Evolutionary conservation across 495 filamentous ascomycete species (phyloP).

Genomic region (Elaphomyces granulatus): DNA sequence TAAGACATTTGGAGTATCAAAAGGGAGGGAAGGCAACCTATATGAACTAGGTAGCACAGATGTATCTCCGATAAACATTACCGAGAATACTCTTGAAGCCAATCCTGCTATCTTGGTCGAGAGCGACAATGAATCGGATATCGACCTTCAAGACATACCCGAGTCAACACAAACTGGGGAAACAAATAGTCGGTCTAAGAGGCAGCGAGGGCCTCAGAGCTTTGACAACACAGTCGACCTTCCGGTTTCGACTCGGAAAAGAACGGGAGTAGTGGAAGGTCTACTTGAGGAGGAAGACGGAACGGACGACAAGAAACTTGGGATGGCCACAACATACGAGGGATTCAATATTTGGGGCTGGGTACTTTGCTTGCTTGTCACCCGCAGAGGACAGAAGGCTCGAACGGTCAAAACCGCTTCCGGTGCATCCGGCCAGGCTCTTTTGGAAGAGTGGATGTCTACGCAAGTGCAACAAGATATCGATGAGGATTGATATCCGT

Average conservation of each 20-base stretch:
- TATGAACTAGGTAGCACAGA: too few relatives aligned
- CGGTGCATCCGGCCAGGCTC: constrained; percentile 44
- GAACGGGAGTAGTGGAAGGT: constrained; percentile 2
- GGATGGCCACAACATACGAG: constrained; percentile 74
- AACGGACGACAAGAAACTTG: constrained; percentile 73
- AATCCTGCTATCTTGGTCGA: constrained; percentile 27
- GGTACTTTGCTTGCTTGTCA: constrained; percentile 80
- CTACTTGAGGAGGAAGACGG: constrained; percentile 15
- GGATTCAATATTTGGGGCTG: constrained; percentile 90
- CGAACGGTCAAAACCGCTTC: constrained; percentile 17
- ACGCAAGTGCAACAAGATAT: constrained; percentile 42
- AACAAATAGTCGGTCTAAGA: not conserved
- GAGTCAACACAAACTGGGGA: constrained; percentile 8
- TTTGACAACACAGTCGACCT: too few relatives aligned
- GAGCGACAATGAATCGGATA: constrained; percentile 26
- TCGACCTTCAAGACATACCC: constrained; percentile 27
- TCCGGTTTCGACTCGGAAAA: too few relatives aligned
- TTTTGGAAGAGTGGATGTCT: constrained; percentile 90
- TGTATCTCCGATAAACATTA: too few relatives aligned
- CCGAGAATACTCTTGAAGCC: constrained; percentile 31
- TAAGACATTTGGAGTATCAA: constrained; percentile 51
- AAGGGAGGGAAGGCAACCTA: constrained; percentile 34
- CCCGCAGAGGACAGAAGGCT: constrained; percentile 42
- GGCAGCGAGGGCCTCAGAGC: too few relatives aligned
- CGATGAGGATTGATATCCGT: constrained; percentile 34